A percentile compares a stretch with the other conserved stretches of the same genome.
phyloP scores from a whole-genome alignment of 1,284 basidiomycete species.

The Pseudomicrostroma phylloplanum region DNA sequence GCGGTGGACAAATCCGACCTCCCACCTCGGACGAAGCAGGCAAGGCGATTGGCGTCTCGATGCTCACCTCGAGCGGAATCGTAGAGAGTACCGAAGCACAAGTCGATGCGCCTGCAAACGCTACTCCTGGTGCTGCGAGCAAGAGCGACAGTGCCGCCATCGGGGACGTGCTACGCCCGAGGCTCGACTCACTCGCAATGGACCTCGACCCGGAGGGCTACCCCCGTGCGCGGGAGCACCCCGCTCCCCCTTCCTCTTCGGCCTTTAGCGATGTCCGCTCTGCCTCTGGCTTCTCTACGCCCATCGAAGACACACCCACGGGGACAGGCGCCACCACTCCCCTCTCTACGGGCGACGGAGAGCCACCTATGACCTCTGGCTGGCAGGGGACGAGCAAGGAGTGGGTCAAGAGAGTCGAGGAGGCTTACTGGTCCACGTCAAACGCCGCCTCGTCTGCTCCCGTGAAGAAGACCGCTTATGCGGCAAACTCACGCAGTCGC shows the following conservation, averaged over 20 bases:
- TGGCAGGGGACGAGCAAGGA: conserved; percentile 48
- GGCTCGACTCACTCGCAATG: background rate
- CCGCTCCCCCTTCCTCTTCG: too few species aligned
- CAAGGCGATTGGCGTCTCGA: conserved; percentile 6
- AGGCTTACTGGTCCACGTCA: conserved; percentile 34
- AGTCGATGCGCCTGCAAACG: conserved; percentile 51
- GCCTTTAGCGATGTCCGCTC: too few species aligned
- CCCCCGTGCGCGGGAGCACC: too few species aligned
- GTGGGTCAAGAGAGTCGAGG: conserved; percentile 45
- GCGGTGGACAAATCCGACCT: conserved; percentile 70
- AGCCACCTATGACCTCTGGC: conserved; percentile 20
- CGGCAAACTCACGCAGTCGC: too few species aligned
- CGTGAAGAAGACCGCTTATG: too few species aligned
- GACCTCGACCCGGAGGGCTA: conserved; percentile 20
- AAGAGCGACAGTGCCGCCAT: background rate
- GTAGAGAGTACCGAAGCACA: conserved; percentile 10
- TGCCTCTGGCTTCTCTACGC: conserved; percentile 11
- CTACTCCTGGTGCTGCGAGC: conserved; percentile 16
- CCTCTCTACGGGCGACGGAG: conserved; percentile 3
- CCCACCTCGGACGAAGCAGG: conserved; percentile 16
- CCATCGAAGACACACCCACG: background rate
- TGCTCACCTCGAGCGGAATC: conserved; percentile 1
- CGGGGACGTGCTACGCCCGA: conserved; percentile 8
- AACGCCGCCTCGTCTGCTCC: too few species aligned
- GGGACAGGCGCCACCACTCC: background rate